Evolutionary conservation across 176 grass and related monocot genomes (phyloP).

Genomic region (Carex cristatella): DNA sequence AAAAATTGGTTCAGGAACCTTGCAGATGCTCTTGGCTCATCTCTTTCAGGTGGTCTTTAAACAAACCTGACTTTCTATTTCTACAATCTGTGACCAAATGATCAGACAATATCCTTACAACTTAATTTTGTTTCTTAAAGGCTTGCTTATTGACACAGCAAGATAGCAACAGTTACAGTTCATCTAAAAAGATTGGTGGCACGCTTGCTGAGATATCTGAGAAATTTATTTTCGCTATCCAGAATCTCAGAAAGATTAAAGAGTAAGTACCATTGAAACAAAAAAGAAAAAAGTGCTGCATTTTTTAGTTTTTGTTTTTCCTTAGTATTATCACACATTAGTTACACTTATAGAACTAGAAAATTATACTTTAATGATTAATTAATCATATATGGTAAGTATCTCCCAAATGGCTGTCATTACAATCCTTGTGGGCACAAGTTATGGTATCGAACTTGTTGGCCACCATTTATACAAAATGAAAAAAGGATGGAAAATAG

Average conservation of each 20-base stretch:
- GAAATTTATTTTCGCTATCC: constrained; percentile 58
- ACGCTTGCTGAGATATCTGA: constrained; percentile 51
- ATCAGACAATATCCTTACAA: neutral
- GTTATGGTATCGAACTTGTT: neutral
- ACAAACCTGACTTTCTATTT: neutral
- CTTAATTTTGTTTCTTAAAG: constrained; percentile 11
- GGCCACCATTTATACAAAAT: neutral
- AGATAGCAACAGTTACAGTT: constrained; percentile 27
- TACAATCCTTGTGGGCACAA: neutral
- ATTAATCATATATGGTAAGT: neutral
- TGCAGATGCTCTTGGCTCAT: constrained; percentile 68
- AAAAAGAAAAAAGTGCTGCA: neutral
- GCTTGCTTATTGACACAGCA: constrained; percentile 41
- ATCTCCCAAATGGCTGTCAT: neutral
- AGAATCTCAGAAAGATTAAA: constrained; percentile 45
- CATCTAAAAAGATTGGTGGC: constrained; percentile 49
- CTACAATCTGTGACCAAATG: neutral
- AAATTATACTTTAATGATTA: neutral
- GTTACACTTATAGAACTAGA: neutral
- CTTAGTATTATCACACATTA: neutral
- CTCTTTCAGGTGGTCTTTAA: constrained; percentile 56
- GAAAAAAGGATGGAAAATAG: neutral
- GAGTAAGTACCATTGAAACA: constrained; percentile 31
- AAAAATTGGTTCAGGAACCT: constrained; percentile 58
- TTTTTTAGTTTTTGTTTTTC: neutral